Percentiles rank a stretch among this genome's conserved stretches.
Conservation (phyloP, 106 monocot species). For the Dendrobium chrysotoxum region DNA sequence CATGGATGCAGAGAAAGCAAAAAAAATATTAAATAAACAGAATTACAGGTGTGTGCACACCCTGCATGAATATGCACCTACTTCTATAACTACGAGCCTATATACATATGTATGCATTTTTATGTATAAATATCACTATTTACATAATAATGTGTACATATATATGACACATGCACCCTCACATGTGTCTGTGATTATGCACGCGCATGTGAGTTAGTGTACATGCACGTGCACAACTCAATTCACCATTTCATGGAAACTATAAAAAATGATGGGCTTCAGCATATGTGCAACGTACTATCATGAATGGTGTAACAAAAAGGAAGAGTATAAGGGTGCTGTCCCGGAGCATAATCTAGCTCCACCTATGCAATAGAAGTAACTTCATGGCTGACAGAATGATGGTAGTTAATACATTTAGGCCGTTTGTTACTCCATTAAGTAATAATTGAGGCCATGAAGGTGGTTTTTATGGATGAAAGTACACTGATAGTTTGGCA, state of each 20-base stretch:
- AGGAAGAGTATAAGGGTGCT: neutral
- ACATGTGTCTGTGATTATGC: too few relatives aligned
- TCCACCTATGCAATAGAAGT: too few relatives aligned
- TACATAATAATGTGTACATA: too few relatives aligned
- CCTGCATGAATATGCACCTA: neutral
- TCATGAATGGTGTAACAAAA: neutral
- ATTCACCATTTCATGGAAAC: neutral
- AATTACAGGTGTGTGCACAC: neutral
- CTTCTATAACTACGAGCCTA: neutral
- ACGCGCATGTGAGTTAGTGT: too few relatives aligned
- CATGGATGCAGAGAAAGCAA: neutral
- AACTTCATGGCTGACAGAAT: too few relatives aligned
- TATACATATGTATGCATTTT: neutral
- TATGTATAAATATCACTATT: neutral
- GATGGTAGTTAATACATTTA: too few relatives aligned
- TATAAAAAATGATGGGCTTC: neutral
- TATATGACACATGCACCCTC: too few relatives aligned
- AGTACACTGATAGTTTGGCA: too few relatives aligned
- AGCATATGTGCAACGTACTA: neutral
- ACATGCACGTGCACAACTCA: neutral
- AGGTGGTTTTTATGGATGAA: too few relatives aligned
- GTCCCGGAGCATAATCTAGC: too few relatives aligned
- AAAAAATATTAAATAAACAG: neutral
- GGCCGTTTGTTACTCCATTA: too few relatives aligned
- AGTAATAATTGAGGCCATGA: too few relatives aligned